Percentiles rank a stretch among this genome's conserved stretches.
phyloP scores from a whole-genome alignment of 176 grass and related monocot species.

The Thalia dealbata region DNA sequence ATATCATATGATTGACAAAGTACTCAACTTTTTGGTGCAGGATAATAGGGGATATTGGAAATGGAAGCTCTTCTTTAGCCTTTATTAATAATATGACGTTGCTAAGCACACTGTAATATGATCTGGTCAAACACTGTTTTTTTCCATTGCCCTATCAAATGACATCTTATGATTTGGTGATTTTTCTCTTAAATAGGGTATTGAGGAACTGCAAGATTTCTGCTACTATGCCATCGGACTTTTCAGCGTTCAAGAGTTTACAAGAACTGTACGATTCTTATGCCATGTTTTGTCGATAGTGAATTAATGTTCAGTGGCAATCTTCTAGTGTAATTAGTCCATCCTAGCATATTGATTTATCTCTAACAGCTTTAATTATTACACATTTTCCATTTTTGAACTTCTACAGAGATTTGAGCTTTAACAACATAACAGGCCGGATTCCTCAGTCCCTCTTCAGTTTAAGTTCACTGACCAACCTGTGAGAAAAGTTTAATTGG shows the following conservation, averaged over 20 bases:
- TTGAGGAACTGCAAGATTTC: conserved; percentile 78
- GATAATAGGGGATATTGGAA: conserved; percentile 56
- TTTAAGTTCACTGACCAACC: conserved; percentile 23
- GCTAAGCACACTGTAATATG: conserved; percentile 38
- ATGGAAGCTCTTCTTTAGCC: conserved; percentile 54
- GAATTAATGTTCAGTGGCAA: conserved; percentile 5
- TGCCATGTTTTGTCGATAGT: conserved; percentile 1
- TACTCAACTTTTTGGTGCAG: conserved; percentile 7
- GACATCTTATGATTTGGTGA: neutral
- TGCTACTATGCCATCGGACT: conserved; percentile 53
- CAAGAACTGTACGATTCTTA: conserved; percentile 25
- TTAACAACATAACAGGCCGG: conserved; percentile 72
- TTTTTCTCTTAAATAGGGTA: conserved; percentile 28
- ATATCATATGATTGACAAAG: neutral
- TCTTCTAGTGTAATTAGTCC: conserved; percentile 5
- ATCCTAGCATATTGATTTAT: neutral
- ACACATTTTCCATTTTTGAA: neutral
- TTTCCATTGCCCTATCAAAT: neutral
- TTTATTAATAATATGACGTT: conserved; percentile 65
- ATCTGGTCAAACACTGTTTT: neutral
- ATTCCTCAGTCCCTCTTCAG: conserved; percentile 42
- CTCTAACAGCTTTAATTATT: neutral
- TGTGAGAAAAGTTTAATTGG: conserved; percentile 28
- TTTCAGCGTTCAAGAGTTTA: conserved; percentile 34
- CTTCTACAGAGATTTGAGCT: conserved; percentile 64